A percentile compares a stretch with the other conserved stretches of the same genome.
Evolutionary conservation across 768 basidiomycete species (phyloP).

Genomic region (Termitomyces sp.): DNA sequence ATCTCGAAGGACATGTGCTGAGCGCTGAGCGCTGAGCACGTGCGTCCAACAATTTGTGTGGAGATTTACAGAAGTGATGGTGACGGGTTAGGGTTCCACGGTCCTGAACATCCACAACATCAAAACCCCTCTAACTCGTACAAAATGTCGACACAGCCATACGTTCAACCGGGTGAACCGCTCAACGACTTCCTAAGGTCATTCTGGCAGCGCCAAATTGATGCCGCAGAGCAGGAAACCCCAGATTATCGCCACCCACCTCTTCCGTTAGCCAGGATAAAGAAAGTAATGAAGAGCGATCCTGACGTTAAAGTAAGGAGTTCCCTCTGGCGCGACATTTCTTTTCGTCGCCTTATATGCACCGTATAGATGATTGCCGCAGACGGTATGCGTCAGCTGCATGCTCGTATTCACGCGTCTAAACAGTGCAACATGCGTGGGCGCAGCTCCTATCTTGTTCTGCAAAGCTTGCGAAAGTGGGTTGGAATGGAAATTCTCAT

Average conservation of each 20-base stretch:
- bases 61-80: neutral
- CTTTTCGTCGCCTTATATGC: slow-evolving; percentile 2
- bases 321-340: slow-evolving; percentile 1
- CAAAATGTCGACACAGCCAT: slow-evolving; percentile 44
- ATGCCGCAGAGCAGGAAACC: slow-evolving; percentile 81
- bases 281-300: slow-evolving; percentile 99
- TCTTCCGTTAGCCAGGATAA: slow-evolving; percentile 90
- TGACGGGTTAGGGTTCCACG: slow-evolving; percentile 1
- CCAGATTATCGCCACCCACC: slow-evolving; percentile 86
- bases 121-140: slow-evolving; percentile 30
- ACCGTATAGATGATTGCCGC: slow-evolving; percentile 88
- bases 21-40: too few relatives aligned
- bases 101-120: neutral
- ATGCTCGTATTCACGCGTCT: slow-evolving; percentile 13
- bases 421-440: slow-evolving; percentile 6
- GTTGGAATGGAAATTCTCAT: slow-evolving; percentile 23
- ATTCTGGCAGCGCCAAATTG: slow-evolving; percentile 90
- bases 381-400: slow-evolving; percentile 54
- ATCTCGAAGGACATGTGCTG: too few relatives aligned
- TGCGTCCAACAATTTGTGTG: too few relatives aligned
- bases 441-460: slow-evolving; percentile 83
- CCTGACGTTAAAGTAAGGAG: slow-evolving; percentile 85
- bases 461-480: slow-evolving; percentile 98
- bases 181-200: slow-evolving; percentile 78
- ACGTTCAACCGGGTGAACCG: slow-evolving; percentile 80